Evolutionary conservation across 2,329 filamentous ascomycete genomes (phyloP), one percentile per base, ranked within the genome.

Genomic region (Fusarium temperatum): DNA sequence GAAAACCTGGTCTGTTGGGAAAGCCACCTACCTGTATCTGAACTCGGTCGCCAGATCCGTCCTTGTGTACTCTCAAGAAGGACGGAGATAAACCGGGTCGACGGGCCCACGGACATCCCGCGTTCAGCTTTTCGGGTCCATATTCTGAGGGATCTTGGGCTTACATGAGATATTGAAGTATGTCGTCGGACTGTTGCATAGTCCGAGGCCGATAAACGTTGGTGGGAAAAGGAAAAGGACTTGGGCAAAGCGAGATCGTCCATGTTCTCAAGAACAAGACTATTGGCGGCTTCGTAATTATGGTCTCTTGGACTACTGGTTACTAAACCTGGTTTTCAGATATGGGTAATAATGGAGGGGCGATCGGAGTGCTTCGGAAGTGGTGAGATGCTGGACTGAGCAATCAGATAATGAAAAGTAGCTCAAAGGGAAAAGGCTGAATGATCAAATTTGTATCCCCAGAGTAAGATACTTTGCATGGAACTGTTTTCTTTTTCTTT

Each of bases 331-430:
- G 26, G 15, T 36, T 54, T 70, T 63, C 48, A 72, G 71, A 74
- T 61, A 39, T 74, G 47, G 45, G 55, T 38, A 50, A 74, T 38
- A 50, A 74, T 38, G 41, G 55, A 74, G 58, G 58, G 62, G 17
- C 50, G 67, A 68, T 74, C 63, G 55, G 38, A 54, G 53, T 48
- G 35, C 38, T 57, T 44, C n/a, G 28, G 38, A 47, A 32, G 53
- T 65, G 67, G 47, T 72, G 54, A 72, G 71, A 74, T 62, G 71
- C 63, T 74, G 36, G 51, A 74, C 50, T 68, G 51, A 58, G 66
- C 30, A n/a, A 61, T 68, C 47, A 67, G 56, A 65, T 62, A 59
- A 56, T 65, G 8, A 41, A 55, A 56, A 36, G 24, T 38, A 42
- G 47, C 51, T 53, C 6, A 32, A 56, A 18, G 51, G 65, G 35